Percentiles rank a stretch among this genome's conserved stretches.
These are phyloP conservation scores for Sporothrix pseudoabietina DNA, from an alignment of 2,329 filamentous ascomycete genomes.

Conservation along the genomic window DNA sequence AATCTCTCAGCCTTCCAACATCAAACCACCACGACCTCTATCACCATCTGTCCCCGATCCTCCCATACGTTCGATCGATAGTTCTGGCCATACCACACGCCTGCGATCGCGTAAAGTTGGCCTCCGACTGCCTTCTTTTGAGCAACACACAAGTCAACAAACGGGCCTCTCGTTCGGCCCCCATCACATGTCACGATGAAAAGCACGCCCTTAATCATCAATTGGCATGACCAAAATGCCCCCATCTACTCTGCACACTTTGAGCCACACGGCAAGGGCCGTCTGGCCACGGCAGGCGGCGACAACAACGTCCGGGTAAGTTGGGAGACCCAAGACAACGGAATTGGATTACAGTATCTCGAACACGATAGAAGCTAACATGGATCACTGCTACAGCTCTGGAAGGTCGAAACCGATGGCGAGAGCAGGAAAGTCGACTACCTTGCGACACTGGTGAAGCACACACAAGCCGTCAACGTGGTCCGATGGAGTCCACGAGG, in stretches of 20 bases:
- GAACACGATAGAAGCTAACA: conserved; percentile 6
- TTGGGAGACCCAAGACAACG: conserved; percentile 29
- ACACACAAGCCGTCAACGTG: conserved; percentile 97
- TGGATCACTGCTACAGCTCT: conserved; percentile 61
- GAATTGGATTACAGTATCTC: neutral
- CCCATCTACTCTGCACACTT: conserved; percentile 98
- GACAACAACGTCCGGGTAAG: conserved; percentile 93
- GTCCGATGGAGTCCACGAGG: conserved; percentile 94
- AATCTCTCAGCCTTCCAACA: neutral
- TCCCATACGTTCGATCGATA: neutral
- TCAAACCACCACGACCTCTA: neutral
- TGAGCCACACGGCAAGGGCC: conserved; percentile 86
- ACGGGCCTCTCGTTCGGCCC: conserved; percentile 1
- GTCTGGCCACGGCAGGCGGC: conserved; percentile 89
- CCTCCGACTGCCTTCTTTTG: neutral
- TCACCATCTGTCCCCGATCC: neutral
- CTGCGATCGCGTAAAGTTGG: neutral
- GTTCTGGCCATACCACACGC: neutral
- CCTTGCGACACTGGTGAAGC: conserved; percentile 85
- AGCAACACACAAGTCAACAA: neutral
- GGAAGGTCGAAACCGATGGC: conserved; percentile 83
- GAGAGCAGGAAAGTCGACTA: conserved; percentile 90
- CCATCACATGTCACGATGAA: conserved; percentile 68
- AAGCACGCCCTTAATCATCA: conserved; percentile 91
- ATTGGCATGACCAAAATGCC: conserved; percentile 97